Evolutionary conservation across 108 stramenopile species (phyloP).

Genomic region (Cyclotella cryptica): DNA sequence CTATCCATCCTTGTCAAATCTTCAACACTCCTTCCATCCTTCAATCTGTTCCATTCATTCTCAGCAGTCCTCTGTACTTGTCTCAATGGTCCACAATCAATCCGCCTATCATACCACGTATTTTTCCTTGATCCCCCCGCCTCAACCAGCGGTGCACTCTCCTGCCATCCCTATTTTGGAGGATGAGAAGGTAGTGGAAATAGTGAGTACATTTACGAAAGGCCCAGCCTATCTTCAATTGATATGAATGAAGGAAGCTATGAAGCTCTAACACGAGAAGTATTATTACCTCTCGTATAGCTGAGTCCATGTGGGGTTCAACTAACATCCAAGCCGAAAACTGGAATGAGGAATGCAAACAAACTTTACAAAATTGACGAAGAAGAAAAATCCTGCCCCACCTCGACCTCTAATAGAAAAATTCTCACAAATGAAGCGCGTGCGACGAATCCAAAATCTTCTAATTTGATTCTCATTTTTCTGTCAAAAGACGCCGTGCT

Average conservation of each 20-base stretch:
- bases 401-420: background rate
- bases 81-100: too few species aligned
- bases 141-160: too few species aligned
- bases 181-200: slow-evolving; percentile 72
- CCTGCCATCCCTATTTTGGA: slow-evolving; percentile 75
- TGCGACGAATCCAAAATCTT: background rate
- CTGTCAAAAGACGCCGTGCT: background rate
- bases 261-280: background rate
- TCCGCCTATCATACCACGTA: too few species aligned
- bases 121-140: too few species aligned
- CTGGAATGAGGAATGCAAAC: background rate
- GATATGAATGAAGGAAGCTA: background rate
- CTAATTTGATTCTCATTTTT: background rate
- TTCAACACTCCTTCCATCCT: too few species aligned
- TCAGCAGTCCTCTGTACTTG: too few species aligned
- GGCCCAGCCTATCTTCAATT: background rate
- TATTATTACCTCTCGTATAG: background rate
- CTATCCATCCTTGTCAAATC: too few species aligned
- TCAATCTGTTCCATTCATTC: too few species aligned
- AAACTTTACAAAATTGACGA: background rate
- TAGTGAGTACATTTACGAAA: slow-evolving; percentile 59
- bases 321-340: background rate
- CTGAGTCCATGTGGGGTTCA: background rate
- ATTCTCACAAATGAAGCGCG: background rate
- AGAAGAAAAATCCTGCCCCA: background rate